A percentile compares a stretch with the other conserved stretches of the same genome.
Conservation (phyloP, 2,329 filamentous ascomycete genomes). For the Mollisia scopiformis region DNA sequence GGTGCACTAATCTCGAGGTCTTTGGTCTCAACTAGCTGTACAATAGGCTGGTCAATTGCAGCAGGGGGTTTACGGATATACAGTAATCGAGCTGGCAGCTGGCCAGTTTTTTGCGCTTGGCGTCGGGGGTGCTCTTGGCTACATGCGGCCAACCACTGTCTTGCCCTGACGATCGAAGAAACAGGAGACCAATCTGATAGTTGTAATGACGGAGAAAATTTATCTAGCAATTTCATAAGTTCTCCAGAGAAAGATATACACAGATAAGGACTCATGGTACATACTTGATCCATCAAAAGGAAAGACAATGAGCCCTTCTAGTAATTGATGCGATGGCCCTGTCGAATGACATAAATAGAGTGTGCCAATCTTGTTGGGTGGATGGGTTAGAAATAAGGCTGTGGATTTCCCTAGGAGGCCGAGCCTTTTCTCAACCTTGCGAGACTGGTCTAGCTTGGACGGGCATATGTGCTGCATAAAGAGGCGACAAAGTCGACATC, state of each 20-base stretch:
- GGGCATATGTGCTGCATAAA: not conserved
- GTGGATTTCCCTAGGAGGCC: not conserved
- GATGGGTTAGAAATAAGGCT: not conserved
- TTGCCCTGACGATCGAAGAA: not conserved
- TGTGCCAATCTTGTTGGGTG: too few species aligned
- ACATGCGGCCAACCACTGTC: not conserved
- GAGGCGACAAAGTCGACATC: not conserved
- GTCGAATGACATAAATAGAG: too few species aligned
- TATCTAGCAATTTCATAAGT: not conserved
- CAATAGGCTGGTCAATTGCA: not conserved
- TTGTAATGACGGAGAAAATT: not conserved
- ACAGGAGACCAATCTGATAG: not conserved
- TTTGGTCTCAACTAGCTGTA: not conserved
- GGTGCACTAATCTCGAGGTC: not conserved
- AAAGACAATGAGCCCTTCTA: not conserved
- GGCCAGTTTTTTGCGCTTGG: not conserved
- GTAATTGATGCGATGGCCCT: not conserved
- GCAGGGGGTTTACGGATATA: not conserved
- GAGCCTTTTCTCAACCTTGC: not conserved
- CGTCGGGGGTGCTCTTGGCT: not conserved
- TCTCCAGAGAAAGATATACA: too few species aligned
- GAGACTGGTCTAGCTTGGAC: not conserved
- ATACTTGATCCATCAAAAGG: too few species aligned
- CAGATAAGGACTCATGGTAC: too few species aligned
- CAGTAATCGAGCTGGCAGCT: not conserved